A percentile compares a stretch with the other conserved stretches of the same genome.
These are phyloP conservation scores for Elsinoe necatrix DNA, from an alignment of 2,329 filamentous ascomycete species.

Conservation along the genomic window DNA sequence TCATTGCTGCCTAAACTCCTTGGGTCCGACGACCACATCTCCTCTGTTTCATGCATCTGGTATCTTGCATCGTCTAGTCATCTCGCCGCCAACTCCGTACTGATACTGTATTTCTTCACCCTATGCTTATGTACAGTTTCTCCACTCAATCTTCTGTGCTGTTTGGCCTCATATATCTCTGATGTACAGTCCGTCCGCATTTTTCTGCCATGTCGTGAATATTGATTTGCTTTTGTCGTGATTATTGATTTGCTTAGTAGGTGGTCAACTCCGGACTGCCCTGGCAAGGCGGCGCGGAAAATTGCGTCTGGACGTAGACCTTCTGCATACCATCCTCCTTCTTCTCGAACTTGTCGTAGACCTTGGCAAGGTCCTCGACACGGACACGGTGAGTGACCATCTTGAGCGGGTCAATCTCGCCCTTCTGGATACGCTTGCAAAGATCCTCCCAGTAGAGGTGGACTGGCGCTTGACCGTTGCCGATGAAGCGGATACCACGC, in stretches of 20 bases:
- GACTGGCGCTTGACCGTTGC: conserved; percentile 62
- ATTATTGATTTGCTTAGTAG: no score
- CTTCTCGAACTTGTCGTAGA: conserved; percentile 59
- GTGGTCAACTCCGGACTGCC: conserved; percentile 46
- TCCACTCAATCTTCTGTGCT: neutral
- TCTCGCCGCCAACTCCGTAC: neutral
- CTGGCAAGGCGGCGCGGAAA: conserved; percentile 43
- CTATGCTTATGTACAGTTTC: conserved; percentile 6
- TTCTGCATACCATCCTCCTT: conserved; percentile 70
- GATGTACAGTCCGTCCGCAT: neutral
- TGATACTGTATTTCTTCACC: neutral
- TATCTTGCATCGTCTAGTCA: neutral
- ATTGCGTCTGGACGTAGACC: conserved; percentile 58
- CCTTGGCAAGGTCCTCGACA: conserved; percentile 42
- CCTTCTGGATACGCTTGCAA: conserved; percentile 57
- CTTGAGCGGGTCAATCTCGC: conserved; percentile 63
- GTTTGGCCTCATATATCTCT: neutral
- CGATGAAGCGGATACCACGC: conserved; percentile 70
- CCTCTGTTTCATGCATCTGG: conserved; percentile 1
- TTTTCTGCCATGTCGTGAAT: no score
- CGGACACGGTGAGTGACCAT: conserved; percentile 72
- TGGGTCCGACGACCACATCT: neutral
- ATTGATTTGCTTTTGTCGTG: no score
- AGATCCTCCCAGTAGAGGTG: conserved; percentile 77
- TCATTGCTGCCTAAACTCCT: neutral